These are phyloP conservation scores for Monoraphidium neglectum DNA, from an alignment of 139 green algal species.

Conservation along the genomic window DNA sequence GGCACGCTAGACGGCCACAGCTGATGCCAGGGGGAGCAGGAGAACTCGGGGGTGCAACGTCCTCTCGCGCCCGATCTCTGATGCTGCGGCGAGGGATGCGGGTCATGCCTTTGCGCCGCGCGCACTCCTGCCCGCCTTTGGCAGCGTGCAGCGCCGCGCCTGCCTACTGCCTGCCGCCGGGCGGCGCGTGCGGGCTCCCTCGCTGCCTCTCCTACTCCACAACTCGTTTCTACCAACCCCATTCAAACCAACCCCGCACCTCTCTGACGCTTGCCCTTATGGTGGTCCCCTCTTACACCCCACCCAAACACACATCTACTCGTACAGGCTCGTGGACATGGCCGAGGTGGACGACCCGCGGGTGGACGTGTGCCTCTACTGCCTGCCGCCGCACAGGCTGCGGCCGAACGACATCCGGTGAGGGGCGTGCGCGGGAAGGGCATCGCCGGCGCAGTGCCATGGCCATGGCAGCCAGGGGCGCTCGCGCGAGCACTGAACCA, in stretches of 20 bases:
- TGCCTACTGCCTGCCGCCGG: too few relatives aligned
- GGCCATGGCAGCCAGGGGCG: neutral
- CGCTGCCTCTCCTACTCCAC: too few relatives aligned
- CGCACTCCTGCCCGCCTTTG: neutral
- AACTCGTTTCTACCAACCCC: neutral
- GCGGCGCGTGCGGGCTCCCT: too few relatives aligned
- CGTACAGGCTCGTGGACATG: neutral
- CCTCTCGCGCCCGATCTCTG: neutral
- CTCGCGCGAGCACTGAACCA: neutral
- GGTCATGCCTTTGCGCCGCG: neutral
- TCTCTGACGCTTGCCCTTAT: neutral
- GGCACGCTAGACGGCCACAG: constrained; percentile 35
- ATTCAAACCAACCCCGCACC: neutral
- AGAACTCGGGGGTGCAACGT: neutral
- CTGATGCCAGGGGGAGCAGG: neutral
- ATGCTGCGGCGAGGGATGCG: neutral
- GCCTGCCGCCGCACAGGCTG: constrained; percentile 74
- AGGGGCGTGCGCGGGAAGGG: neutral
- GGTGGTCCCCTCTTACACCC: neutral
- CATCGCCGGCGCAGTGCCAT: neutral
- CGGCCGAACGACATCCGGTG: constrained; percentile 69
- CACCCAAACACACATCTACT: neutral
- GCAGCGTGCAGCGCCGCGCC: neutral
- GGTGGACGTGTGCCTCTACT: constrained; percentile 77
- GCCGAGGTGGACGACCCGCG: constrained; percentile 66